Conservation (phyloP, 1,284 basidiomycete species). For the Cryptococcus amylolentus region DNA sequence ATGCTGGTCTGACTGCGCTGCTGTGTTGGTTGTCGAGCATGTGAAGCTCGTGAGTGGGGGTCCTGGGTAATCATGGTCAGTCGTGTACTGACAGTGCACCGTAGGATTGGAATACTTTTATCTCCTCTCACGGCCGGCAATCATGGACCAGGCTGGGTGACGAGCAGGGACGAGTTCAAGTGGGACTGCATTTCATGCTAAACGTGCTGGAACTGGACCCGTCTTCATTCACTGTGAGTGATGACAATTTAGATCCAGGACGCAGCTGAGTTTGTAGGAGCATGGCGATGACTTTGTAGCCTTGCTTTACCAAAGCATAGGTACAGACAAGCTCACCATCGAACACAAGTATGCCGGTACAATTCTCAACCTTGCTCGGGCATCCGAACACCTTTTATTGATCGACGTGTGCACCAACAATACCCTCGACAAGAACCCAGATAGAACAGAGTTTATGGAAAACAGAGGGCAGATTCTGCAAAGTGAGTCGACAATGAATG, state of each 20-base stretch:
- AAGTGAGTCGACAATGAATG: slow-evolving; percentile 16
- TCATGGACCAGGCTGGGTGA: slow-evolving; percentile 63
- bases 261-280: slow-evolving; percentile 45
- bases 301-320: slow-evolving; percentile 59
- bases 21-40: slow-evolving; percentile 62
- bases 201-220: slow-evolving; percentile 65
- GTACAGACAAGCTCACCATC: slow-evolving; percentile 55
- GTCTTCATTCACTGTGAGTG: slow-evolving; percentile 59
- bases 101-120: slow-evolving; percentile 65
- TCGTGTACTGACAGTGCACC: neutral
- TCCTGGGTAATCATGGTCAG: neutral
- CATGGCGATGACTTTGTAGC: slow-evolving; percentile 58
- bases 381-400: slow-evolving; percentile 31
- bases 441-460: slow-evolving; percentile 26
- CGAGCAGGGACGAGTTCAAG: slow-evolving; percentile 55
- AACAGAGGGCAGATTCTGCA: slow-evolving; percentile 18
- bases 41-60: slow-evolving; percentile 52
- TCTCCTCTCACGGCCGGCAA: slow-evolving; percentile 57
- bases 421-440: slow-evolving; percentile 8
- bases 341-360: slow-evolving; percentile 61
- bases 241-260: neutral
- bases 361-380: slow-evolving; percentile 32
- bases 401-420: slow-evolving; percentile 12
- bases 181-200: slow-evolving; percentile 67
- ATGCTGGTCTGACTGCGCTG: slow-evolving; percentile 73